Base-by-base conservation (phyloP, 169 alveolate genomes). In the Besnoitia besnoiti region DNA sequence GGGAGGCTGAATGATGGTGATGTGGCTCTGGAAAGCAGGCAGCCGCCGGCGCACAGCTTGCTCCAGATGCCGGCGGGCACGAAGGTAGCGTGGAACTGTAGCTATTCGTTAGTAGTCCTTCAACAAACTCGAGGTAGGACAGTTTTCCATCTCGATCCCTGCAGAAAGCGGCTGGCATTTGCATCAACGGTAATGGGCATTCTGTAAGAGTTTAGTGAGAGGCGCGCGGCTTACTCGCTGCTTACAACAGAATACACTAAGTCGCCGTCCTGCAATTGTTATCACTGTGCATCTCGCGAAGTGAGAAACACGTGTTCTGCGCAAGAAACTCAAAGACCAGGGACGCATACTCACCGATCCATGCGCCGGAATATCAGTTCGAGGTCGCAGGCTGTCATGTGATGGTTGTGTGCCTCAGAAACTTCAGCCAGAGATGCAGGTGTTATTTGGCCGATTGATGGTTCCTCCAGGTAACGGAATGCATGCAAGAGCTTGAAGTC, bases 401-500 rank as follows among this genome's bases (percentile, higher is more conserved):
- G 89, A 44, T 39, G 89, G 67, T 89, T 89, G 85, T 85, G 91
- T 47, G 62, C 94, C 49, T 62, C 94, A 76, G 76, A 95, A 96
- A 89, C 61, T 50, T 91, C 94, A 27, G 91, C 82, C 47, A 91
- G 82, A 24, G 94, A 91, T 47, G 88, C 55, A 19, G 95, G 92
- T 35, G 97, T 91, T 37, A 95, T 49, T 30, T 77, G 93, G 30
- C 97, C 97, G 42, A 67, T 49, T 33, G 90, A 91, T 30, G 93
- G 76, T 30, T 76, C 75, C 59, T 97, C 98, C 76, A 96, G 92
- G 47, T 94, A 73, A 50, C 95, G 96, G 89, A 97, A 97, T 44
- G 97, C 97, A 87, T 95, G 97, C 51, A 93, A 92, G 40, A 96
- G 89, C 90, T 95, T 95, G 95, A 97, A 97, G 51, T 97, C 98